Base-by-base conservation (phyloP, 805 yeast species). In the Saturnispora serradocipensis region DNA sequence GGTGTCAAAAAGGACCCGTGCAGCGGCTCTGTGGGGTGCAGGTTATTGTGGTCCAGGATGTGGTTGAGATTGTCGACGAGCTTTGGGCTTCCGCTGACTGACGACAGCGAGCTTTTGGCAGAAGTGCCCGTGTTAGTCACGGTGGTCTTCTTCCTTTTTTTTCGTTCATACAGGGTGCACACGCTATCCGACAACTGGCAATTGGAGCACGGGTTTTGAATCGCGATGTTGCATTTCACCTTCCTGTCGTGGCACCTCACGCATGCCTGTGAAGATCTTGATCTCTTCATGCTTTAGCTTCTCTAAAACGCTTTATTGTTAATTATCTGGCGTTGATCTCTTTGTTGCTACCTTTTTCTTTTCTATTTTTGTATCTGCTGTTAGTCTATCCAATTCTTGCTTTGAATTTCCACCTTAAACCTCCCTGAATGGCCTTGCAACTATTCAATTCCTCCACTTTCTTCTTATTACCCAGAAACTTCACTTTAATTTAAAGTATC, bases 241-340 rank as follows among this genome's bases (percentile, higher is more conserved):
- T 86, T 85, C 39, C 90, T 71, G 10, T 83, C 76, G 52, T 87
- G 84, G 62, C 91, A 86, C 22, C 82, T 82, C 42, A 76, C 78
- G 62, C 90, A 84, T 2, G 90, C 90, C 48, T 86, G 67, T 9
- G 84, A 67, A 0, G 89, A 84, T 48, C 91, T 68, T 45, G 84
- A 76, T 53, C 81, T 61, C 57, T 74, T 75, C 57, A 54, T 52
- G 28, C n/a, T 43, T 28, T 3, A 15, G 8, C 11, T n/a, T 25
- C 28, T 25, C 5, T 35, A 6, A 35, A 15, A 35, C 4, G 16
- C 10, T 35, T 35, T 35, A 35, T 35, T 25, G 28, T 25, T 25
- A 25, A 25, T 8, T 25, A 25, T 25, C 9, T 25, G 28, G 9
- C 28, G 7, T 25, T 25, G 28, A 25, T 25, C 28, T 8, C 28